Conservation (phyloP, 768 basidiomycete species). For the Pulveroboletus sp. region DNA sequence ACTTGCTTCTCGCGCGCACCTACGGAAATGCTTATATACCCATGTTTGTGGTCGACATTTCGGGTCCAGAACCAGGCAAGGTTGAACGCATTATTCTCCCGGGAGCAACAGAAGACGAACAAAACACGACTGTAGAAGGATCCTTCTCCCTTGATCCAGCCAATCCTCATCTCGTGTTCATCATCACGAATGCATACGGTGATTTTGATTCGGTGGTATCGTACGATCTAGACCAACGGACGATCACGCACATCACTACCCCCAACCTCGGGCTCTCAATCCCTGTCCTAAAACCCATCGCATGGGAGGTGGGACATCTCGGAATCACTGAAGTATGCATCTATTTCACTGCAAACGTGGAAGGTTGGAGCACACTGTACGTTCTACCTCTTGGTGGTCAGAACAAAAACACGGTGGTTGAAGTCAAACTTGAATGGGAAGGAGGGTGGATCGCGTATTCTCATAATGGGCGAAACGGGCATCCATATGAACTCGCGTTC, state of each 20-base stretch:
- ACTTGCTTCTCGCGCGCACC: conserved; percentile 31
- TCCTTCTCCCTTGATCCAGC: conserved; percentile 33
- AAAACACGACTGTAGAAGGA: conserved; percentile 20
- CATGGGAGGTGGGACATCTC: conserved; percentile 31
- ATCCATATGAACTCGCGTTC: conserved; percentile 33
- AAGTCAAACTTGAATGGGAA: conserved; percentile 31
- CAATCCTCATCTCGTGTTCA: conserved; percentile 30
- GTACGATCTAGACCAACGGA: conserved; percentile 30
- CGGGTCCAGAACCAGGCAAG: conserved; percentile 20
- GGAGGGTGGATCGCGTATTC: conserved; percentile 30
- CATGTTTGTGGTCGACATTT: conserved; percentile 34
- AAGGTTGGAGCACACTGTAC: conserved; percentile 35
- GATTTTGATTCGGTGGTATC: conserved; percentile 36
- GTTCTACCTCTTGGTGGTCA: conserved; percentile 30
- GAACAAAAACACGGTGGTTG: conserved; percentile 28
- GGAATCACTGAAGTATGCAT: conserved; percentile 26
- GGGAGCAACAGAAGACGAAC: conserved; percentile 30
- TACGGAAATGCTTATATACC: conserved; percentile 29
- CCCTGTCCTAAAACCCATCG: conserved; percentile 33
- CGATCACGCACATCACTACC: conserved; percentile 38
- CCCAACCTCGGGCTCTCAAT: conserved; percentile 26
- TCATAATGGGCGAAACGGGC: conserved; percentile 33
- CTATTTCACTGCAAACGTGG: conserved; percentile 38
- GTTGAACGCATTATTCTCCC: conserved; percentile 35
- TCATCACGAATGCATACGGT: conserved; percentile 38